These are phyloP conservation scores for Amphibolis antarctica DNA, from an alignment of 106 monocot genomes.

Conservation along the genomic window DNA sequence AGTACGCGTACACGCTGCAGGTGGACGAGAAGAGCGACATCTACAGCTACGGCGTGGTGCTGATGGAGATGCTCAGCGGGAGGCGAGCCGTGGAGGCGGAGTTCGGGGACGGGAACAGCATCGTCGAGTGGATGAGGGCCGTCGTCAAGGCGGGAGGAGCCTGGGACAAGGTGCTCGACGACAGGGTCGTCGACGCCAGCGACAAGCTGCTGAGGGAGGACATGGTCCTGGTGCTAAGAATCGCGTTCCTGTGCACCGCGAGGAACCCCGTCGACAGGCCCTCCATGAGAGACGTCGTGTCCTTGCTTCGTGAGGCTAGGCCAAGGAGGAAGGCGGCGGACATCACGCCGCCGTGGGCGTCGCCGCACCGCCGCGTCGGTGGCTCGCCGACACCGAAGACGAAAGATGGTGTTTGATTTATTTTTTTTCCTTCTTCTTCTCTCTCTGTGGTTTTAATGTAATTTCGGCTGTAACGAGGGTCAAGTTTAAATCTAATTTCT, in stretches of 20 bases:
- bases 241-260: slow-evolving; percentile 72
- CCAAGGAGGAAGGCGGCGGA: slow-evolving; percentile 21
- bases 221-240: slow-evolving; percentile 60
- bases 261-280: slow-evolving; percentile 60
- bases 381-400: not conserved
- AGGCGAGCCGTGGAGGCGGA: slow-evolving; percentile 61
- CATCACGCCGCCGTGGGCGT: not conserved
- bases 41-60: slow-evolving; percentile 82
- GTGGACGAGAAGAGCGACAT: slow-evolving; percentile 91
- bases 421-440: too few relatives aligned
- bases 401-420: too few relatives aligned
- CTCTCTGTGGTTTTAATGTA: too few relatives aligned
- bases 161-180: slow-evolving; percentile 36
- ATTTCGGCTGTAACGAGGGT: too few relatives aligned
- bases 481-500: too few relatives aligned
- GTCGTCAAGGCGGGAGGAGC: slow-evolving; percentile 14
- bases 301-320: slow-evolving; percentile 59
- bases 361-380: not conserved
- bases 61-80: slow-evolving; percentile 79
- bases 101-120: slow-evolving; percentile 73
- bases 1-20: slow-evolving; percentile 78
- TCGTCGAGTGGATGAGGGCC: slow-evolving; percentile 68
- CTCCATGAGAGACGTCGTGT: slow-evolving; percentile 80
- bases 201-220: slow-evolving; percentile 51
- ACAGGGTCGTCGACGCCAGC: slow-evolving; percentile 2